phyloP scores from a whole-genome alignment of 2,329 filamentous ascomycete species.

The Trichoderma aggressivum region DNA sequence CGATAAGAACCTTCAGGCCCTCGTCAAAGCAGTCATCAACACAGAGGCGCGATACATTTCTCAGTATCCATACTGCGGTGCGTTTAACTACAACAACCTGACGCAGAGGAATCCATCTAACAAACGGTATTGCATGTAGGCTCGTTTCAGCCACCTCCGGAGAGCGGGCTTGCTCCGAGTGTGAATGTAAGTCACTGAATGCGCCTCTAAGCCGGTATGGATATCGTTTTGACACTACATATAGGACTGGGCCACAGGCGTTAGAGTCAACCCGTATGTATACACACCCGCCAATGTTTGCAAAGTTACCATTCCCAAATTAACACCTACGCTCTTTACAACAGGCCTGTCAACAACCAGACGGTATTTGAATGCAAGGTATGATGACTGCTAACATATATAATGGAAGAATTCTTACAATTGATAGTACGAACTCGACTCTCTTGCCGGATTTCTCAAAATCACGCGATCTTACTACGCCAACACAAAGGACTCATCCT shows the following conservation, averaged over 20 bases:
- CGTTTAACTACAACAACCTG: background rate
- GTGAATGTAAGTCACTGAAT: slow-evolving; percentile 22
- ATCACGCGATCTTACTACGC: slow-evolving; percentile 74
- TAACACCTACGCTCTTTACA: background rate
- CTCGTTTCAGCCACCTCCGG: slow-evolving; percentile 80
- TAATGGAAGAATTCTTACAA: background rate
- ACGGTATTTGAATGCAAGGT: slow-evolving; percentile 31
- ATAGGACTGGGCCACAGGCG: slow-evolving; percentile 24
- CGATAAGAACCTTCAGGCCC: slow-evolving; percentile 58
- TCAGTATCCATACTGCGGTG: slow-evolving; percentile 68
- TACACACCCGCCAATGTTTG: background rate
- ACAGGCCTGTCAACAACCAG: slow-evolving; percentile 26
- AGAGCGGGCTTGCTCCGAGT: slow-evolving; percentile 50
- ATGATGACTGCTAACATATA: background rate
- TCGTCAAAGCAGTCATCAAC: slow-evolving; percentile 70
- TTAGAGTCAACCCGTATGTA: slow-evolving; percentile 27
- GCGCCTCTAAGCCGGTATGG: background rate
- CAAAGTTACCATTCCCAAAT: no score
- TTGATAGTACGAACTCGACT: slow-evolving; percentile 81
- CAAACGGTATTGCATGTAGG: slow-evolving; percentile 43
- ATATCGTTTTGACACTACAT: background rate
- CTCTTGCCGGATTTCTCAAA: slow-evolving; percentile 79
- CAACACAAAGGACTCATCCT: slow-evolving; percentile 64
- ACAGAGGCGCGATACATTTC: slow-evolving; percentile 66
- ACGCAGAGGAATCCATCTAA: background rate